Evolutionary conservation across 108 stramenopile species (phyloP).

Genomic region (Conticribra weissflogii): DNA sequence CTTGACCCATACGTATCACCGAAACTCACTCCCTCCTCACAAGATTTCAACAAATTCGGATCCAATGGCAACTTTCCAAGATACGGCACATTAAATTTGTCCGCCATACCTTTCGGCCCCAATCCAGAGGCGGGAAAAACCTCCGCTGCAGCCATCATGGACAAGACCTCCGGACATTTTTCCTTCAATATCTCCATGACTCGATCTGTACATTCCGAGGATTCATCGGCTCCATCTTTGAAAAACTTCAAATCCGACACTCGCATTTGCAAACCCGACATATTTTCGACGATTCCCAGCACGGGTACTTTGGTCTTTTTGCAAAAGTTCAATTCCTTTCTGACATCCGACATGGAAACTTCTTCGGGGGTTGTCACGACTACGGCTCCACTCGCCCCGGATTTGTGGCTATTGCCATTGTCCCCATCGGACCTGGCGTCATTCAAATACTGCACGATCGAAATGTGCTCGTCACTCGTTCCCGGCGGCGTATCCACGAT

Average conservation of each 20-base stretch:
- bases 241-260: constrained; percentile 63
- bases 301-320: constrained; percentile 93
- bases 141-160: constrained; percentile 61
- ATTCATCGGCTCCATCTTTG: constrained; percentile 14
- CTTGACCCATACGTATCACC: constrained; percentile 62
- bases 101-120: constrained; percentile 92
- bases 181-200: constrained; percentile 57
- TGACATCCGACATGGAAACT: constrained; percentile 97
- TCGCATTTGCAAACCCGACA: constrained; percentile 81
- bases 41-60: constrained; percentile 89
- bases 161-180: constrained; percentile 83
- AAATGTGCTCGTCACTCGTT: constrained; percentile 99
- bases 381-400: constrained; percentile 75
- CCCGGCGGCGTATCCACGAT: constrained; percentile 99
- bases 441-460: constrained; percentile 96
- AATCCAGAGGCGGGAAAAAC: constrained; percentile 76
- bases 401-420: constrained; percentile 13
- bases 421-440: constrained; percentile 65
- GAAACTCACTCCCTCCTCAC: constrained; percentile 89
- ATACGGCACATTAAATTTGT: constrained; percentile 86
- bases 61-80: constrained; percentile 94
- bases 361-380: constrained; percentile 99
- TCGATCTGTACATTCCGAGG: constrained; percentile 65
- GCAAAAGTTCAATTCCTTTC: constrained; percentile 99
- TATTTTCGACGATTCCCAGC: constrained; percentile 98